Conservation (phyloP, 768 basidiomycete genomes). For the Infundibulicybe gibba region DNA sequence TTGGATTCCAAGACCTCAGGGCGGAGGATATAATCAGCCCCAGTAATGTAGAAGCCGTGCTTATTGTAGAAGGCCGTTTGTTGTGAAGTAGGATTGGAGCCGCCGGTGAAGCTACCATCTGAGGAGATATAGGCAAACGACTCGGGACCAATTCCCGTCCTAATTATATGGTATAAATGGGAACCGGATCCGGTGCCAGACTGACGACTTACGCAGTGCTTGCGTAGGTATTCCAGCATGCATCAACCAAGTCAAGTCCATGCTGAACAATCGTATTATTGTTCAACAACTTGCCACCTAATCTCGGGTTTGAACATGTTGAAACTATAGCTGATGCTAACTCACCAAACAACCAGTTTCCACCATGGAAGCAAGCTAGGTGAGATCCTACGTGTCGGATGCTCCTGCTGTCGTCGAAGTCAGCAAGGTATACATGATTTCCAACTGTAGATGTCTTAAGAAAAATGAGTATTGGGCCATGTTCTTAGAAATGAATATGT, state of each 20-base stretch:
- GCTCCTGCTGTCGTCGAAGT: constrained; percentile 41
- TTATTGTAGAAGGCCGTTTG: constrained; percentile 51
- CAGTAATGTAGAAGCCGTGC: constrained; percentile 64
- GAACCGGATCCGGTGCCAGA: not conserved
- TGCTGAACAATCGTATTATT: constrained; percentile 66
- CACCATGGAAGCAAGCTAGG: constrained; percentile 70
- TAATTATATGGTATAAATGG: constrained; percentile 16
- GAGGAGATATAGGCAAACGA: constrained; percentile 55
- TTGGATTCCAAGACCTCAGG: constrained; percentile 81
- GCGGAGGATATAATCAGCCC: constrained; percentile 56
- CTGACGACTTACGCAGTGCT: constrained; percentile 52
- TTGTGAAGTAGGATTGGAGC: constrained; percentile 22
- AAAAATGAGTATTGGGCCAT: not conserved
- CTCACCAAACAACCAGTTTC: constrained; percentile 71
- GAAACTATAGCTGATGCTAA: not conserved
- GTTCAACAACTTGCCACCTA: constrained; percentile 65
- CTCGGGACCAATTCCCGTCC: constrained; percentile 79
- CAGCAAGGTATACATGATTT: constrained; percentile 59
- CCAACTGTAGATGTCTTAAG: constrained; percentile 71
- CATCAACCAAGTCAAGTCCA: constrained; percentile 61
- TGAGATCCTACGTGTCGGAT: constrained; percentile 70
- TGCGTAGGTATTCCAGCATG: constrained; percentile 80
- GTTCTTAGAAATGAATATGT: constrained; percentile 7
- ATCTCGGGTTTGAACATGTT: not conserved
- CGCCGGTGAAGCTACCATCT: constrained; percentile 61